Evolutionary conservation across 2,329 filamentous ascomycete genomes (phyloP).

Genomic region (Colletotrichum chrysophilum): DNA sequence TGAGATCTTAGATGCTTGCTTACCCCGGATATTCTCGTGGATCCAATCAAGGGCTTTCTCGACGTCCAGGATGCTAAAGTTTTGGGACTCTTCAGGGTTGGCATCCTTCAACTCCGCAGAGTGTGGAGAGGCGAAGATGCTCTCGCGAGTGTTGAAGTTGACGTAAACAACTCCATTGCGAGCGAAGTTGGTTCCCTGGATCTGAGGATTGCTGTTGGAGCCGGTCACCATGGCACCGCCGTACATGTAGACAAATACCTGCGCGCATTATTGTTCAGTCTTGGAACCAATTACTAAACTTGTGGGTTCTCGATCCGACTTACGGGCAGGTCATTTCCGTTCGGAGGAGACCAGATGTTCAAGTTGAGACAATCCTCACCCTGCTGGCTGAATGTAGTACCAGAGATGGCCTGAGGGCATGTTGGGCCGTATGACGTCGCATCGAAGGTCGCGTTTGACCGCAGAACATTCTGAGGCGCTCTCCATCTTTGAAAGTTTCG

Average conservation of each 20-base stretch:
- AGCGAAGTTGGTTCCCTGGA: slow-evolving; percentile 40
- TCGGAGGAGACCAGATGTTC: slow-evolving; percentile 39
- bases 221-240: slow-evolving; percentile 48
- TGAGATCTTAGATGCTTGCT: neutral
- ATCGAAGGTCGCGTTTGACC: slow-evolving; percentile 24
- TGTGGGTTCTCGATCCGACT: neutral
- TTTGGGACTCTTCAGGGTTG: slow-evolving; percentile 28
- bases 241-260: slow-evolving; percentile 49
- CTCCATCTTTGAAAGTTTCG: slow-evolving; percentile 20
- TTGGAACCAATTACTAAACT: neutral
- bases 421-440: slow-evolving; percentile 31
- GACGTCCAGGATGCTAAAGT: slow-evolving; percentile 41
- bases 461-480: slow-evolving; percentile 28
- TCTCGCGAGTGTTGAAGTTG: slow-evolving; percentile 45
- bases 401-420: slow-evolving; percentile 30
- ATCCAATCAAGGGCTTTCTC: slow-evolving; percentile 43
- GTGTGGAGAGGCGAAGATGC: slow-evolving; percentile 48
- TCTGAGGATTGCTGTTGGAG: slow-evolving; percentile 42
- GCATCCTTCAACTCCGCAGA: slow-evolving; percentile 38
- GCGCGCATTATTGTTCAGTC: neutral
- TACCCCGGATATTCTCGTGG: slow-evolving; percentile 38
- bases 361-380: slow-evolving; percentile 48
- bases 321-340: slow-evolving; percentile 31
- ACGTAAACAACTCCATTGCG: slow-evolving; percentile 40
- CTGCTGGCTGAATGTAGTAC: slow-evolving; percentile 25